Evolutionary conservation across 106 monocot genomes (phyloP), one percentile per base, ranked within the genome.

Genomic region (Agapanthus africanus): DNA sequence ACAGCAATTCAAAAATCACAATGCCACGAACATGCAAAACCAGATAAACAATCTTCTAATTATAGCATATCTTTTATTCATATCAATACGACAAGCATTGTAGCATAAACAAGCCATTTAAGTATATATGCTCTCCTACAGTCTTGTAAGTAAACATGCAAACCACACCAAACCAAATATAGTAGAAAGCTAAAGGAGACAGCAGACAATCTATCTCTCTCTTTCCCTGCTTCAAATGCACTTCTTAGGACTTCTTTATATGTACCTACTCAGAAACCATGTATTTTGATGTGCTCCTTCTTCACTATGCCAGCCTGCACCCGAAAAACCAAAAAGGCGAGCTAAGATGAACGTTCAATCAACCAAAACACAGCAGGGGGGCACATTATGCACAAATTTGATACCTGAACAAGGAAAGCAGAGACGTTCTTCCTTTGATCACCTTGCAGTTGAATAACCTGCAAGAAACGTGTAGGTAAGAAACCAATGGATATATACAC

Each of bases 401-500:
- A 54, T 68, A 79, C 78, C 73, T 79, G 78, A 54, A 74, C 40
- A 23, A 79, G 74, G 30, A 79, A 79, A 26, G 59, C 62, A 31
- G 74, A 57, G 13, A 79, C 79, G 21, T 79, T 79, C 78, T 79
- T 79, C 47, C 77, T 63, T 27, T 78, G 77, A 61, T 78, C 77
- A 42, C 92, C 92, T 70, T 93, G 92, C 18, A 93, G 88, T 70
- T 93, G 92, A 72, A 93, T 93, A 57, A 15, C n/a, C n/a, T n/a
- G n/a, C n/a, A n/a, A n/a, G n/a, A n/a, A n/a, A n/a, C n/a, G n/a
- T n/a, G n/a, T n/a, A n/a, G n/a, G n/a, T n/a, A n/a, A n/a, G n/a
- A n/a, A n/a, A n/a, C n/a, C n/a, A n/a, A n/a, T n/a, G n/a, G n/a
- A n/a, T n/a, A n/a, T n/a, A n/a, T n/a, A n/a, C n/a, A n/a, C n/a